These are phyloP conservation scores for Candida silvatica DNA, from an alignment of 805 yeast genomes.

Conservation along the genomic window DNA sequence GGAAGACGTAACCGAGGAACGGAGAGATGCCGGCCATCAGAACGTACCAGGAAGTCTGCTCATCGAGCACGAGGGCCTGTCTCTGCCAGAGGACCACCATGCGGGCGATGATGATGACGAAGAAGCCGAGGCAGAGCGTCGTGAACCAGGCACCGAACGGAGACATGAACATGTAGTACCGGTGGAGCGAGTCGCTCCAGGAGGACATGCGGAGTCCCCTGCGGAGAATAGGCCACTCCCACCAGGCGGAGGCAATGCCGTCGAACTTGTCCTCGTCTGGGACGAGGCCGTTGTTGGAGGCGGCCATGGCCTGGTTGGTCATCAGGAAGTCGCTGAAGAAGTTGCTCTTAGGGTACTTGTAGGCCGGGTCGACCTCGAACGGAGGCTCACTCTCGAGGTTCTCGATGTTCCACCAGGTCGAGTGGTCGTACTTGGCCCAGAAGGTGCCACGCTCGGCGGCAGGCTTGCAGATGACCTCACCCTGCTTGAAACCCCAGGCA, in stretches of 20 bases:
- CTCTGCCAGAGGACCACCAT: slow-evolving; percentile 54
- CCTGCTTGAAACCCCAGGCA: slow-evolving; percentile 97
- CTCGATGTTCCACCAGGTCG: slow-evolving; percentile 79
- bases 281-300: slow-evolving; percentile 72
- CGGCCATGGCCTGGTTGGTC: slow-evolving; percentile 74
- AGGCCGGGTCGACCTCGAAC: slow-evolving; percentile 26
- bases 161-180: slow-evolving; percentile 62
- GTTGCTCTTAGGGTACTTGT: slow-evolving; percentile 36
- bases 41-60: slow-evolving; percentile 14
- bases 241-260: slow-evolving; percentile 63
- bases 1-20: slow-evolving; percentile 75
- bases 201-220: slow-evolving; percentile 72
- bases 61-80: slow-evolving; percentile 38
- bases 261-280: slow-evolving; percentile 70
- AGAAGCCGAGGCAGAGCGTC: slow-evolving; percentile 36
- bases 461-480: slow-evolving; percentile 68
- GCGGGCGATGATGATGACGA: slow-evolving; percentile 19
- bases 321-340: slow-evolving; percentile 65
- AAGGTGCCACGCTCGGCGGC: slow-evolving; percentile 31
- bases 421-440: slow-evolving; percentile 33
- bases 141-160: slow-evolving; percentile 61
- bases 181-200: slow-evolving; percentile 48
- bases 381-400: slow-evolving; percentile 50
- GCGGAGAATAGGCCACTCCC: slow-evolving; percentile 75
- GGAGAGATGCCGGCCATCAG: slow-evolving; percentile 69